Base-by-base conservation (phyloP, 768 basidiomycete genomes). In the Kwoniella sp. region DNA sequence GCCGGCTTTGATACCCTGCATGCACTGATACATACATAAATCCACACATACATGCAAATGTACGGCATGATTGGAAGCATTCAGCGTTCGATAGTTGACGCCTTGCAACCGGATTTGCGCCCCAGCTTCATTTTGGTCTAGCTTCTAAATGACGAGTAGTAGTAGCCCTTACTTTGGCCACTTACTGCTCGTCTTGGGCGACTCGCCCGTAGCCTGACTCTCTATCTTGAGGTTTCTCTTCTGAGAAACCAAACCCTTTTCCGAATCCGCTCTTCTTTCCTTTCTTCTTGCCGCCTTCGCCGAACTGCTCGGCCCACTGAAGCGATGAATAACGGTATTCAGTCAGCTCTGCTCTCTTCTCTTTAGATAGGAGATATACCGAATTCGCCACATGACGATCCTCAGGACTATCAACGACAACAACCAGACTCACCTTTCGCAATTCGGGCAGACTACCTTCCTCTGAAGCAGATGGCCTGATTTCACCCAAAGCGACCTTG, bases 301-400 rank as follows among this genome's bases (percentile, higher is more conserved):
- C 93, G 79, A 93, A 94, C 77, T 94, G 90, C 53, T 93, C 90
- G 66, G 95, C 93, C 92, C 92, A 94, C 82, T 89, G 86, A 4
- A 34, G 13, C 34, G 34, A n/a, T n/a, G n/a, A n/a, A n/a, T 50
- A 93, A 82, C 15, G 37, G 31, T 65, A 37, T 1, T 22, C 38
- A 30, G 20, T 5, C 34, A 37, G 34, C 28, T 56, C 48, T 26
- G 23, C 9, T 45, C 20, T 67, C 13, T 13, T 5, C 34, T 37
- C n/a, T n/a, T n/a, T n/a, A n/a, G n/a, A n/a, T n/a, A n/a, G n/a
- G n/a, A n/a, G n/a, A n/a, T n/a, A n/a, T n/a, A n/a, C n/a, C n/a
- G n/a, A n/a, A n/a, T n/a, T n/a, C n/a, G n/a, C n/a, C 8, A 50
- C 28, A 30, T 55, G 45, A 5, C 30, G 11, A 5, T 62, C 90